These are phyloP conservation scores for Pseudopithomyces chartarum DNA, from an alignment of 2,329 filamentous ascomycete species.

Conservation along the genomic window DNA sequence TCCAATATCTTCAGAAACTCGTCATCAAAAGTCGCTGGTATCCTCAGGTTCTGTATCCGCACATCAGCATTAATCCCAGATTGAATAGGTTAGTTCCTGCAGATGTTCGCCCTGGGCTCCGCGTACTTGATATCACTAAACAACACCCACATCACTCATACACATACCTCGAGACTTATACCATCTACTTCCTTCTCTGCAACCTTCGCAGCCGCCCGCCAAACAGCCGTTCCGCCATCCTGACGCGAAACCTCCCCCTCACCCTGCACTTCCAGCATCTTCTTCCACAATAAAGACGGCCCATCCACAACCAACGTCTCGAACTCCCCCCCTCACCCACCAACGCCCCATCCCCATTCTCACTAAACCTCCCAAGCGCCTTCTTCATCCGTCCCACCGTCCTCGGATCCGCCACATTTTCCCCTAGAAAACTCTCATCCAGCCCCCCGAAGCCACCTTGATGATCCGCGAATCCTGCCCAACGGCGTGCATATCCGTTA, in stretches of 20 bases:
- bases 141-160: neutral
- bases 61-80: neutral
- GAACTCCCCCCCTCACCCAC: conserved; percentile 96
- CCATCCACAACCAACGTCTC: conserved; percentile 90
- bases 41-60: conserved; percentile 48
- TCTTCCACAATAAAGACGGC: conserved; percentile 73
- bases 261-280: conserved; percentile 67
- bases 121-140: neutral
- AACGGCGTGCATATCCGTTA: conserved; percentile 79
- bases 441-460: conserved; percentile 94
- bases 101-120: neutral
- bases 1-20: conserved; percentile 57
- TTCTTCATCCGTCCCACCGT: conserved; percentile 56
- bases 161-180: conserved; percentile 4
- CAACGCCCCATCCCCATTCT: conserved; percentile 68
- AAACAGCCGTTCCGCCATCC: conserved; percentile 77
- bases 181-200: conserved; percentile 47
- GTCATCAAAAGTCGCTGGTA: conserved; percentile 70
- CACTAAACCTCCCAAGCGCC: conserved; percentile 70
- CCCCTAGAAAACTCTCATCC: conserved; percentile 80
- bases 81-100: neutral
- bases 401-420: conserved; percentile 68
- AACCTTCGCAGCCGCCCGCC: conserved; percentile 67
- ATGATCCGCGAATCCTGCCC: conserved; percentile 89
- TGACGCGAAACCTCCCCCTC: conserved; percentile 62